Base-by-base conservation (phyloP, 2,329 filamentous ascomycete species). In the Aspergillus sp. region DNA sequence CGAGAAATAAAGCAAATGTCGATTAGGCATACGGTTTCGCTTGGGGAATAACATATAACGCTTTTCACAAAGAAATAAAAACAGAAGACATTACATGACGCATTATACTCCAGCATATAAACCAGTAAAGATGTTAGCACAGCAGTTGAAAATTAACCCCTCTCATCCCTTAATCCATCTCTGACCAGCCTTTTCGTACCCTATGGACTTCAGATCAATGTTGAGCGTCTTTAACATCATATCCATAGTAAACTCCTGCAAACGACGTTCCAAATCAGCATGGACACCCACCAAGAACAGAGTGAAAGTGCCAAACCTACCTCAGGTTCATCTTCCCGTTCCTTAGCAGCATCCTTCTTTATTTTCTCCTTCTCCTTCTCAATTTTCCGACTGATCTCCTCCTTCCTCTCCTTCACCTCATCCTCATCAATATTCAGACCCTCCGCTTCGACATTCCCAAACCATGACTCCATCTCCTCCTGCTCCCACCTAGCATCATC, bases 191-290 rank as follows among this genome's bases (percentile, higher is more conserved):
- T 79, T 78, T 70, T 88, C 85, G 68, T 83, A 89, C 5, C 86
- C 87, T 62, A 90, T 86, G n/a, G 83, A 67, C 49, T 80, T 75
- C 4, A 84, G 72, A 55, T 88, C 85, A 56, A 90, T 82, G 65
- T 88, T 86, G 58, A 90, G 74, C 31, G 81, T 84, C 62, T 81
- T 82, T 15, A 90, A 78, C 87, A 90, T 89, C 80, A 84, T 85
- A 48, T 83, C 85, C 82, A 90, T 87, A 12, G 85, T 88, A 66
- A 89, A 89, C 12, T 81, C 82, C 85, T 86, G 63, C 6, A 43
- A 45, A 50, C 1, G 15, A 8, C 17, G 45, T 39, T 15, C 17
- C 21, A 37, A 2, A 49, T 55, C 44, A 55, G 53, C 45, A 43
- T 88, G 17, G 17, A 17, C 80, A 81, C 84, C 86, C 62, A 31